A percentile compares a stretch with the other conserved stretches of the same genome.
phyloP scores from a whole-genome alignment of 768 basidiomycete species.

The Boletellus ananas region DNA sequence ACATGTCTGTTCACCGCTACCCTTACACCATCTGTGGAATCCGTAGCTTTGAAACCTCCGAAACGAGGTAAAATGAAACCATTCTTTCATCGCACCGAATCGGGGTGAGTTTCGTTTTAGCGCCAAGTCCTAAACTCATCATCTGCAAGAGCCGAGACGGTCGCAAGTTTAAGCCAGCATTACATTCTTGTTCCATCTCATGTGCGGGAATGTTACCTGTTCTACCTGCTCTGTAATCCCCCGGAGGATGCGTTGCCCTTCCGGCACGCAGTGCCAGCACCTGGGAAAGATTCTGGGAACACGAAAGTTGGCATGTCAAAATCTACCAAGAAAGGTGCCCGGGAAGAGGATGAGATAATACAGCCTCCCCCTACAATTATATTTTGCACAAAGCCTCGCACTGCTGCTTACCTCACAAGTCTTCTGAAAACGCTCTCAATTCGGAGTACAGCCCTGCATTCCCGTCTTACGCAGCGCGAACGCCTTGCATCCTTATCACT shows the following conservation, averaged over 20 bases:
- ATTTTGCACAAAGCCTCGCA: constrained; percentile 81
- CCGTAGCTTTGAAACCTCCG: constrained; percentile 67
- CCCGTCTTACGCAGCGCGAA: constrained; percentile 88
- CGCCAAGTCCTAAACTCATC: not conserved
- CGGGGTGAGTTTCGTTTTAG: constrained; percentile 49
- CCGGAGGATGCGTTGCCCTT: constrained; percentile 72
- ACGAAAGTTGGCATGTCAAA: constrained; percentile 34
- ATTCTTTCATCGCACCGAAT: constrained; percentile 77
- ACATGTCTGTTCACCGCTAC: constrained; percentile 98
- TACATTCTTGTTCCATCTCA: constrained; percentile 94
- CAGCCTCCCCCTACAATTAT: constrained; percentile 96
- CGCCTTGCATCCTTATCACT: constrained; percentile 78
- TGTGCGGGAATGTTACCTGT: constrained; percentile 89
- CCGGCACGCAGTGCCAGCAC: constrained; percentile 59
- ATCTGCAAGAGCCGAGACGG: constrained; percentile 73
- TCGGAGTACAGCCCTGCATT: constrained; percentile 87
- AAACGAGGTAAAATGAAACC: constrained; percentile 80
- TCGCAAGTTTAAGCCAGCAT: constrained; percentile 79
- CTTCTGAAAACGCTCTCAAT: constrained; percentile 77
- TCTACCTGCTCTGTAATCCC: constrained; percentile 83
- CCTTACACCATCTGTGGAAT: constrained; percentile 80
- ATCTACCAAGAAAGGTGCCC: constrained; percentile 29
- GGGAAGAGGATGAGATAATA: constrained; percentile 48
- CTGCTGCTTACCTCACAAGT: constrained; percentile 83
- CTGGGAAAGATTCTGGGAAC: constrained; percentile 8